These are phyloP conservation scores for Raphanus hybrid DNA, from an alignment of 441 rosid species.

Conservation along the genomic window DNA sequence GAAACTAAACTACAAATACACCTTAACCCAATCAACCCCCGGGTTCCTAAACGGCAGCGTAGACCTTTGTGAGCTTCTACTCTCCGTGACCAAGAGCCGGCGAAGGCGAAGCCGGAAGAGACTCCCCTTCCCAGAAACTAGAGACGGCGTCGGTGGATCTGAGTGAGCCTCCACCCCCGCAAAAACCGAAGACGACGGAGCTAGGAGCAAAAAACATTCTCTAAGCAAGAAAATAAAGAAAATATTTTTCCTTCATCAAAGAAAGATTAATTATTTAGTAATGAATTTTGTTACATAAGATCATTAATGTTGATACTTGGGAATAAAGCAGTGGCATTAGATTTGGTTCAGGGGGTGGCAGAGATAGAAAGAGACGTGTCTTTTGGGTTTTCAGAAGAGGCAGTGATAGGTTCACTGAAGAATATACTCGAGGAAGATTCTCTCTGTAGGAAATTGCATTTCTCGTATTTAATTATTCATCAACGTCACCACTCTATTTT, in stretches of 20 bases:
- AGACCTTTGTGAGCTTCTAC: too few species aligned
- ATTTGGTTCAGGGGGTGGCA: slow-evolving; percentile 2
- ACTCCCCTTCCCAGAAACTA: too few species aligned
- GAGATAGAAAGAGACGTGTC: slow-evolving; percentile 10
- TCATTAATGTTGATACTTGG: neutral
- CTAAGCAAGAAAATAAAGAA: neutral
- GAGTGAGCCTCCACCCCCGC: too few species aligned
- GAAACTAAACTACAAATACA: too few species aligned
- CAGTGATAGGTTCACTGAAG: slow-evolving; percentile 17
- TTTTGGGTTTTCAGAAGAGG: slow-evolving; percentile 37
- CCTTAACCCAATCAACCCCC: too few species aligned
- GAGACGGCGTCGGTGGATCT: too few species aligned
- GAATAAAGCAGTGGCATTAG: slow-evolving; percentile 14
- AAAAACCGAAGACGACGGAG: too few species aligned
- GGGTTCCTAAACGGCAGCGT: too few species aligned
- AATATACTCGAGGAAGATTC: slow-evolving; percentile 34
- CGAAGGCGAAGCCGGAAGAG: too few species aligned
- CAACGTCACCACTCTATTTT: slow-evolving; percentile 7
- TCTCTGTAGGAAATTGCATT: slow-evolving; percentile 23
- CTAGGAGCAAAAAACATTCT: neutral
- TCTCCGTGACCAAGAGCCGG: too few species aligned
- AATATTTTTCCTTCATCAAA: neutral
- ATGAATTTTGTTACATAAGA: neutral
- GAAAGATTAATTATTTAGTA: neutral
- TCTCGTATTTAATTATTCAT: slow-evolving; percentile 1